These are phyloP conservation scores for Chenopodium berlandieri DNA, from an alignment of 148 eudicot species.

Conservation along the genomic window DNA sequence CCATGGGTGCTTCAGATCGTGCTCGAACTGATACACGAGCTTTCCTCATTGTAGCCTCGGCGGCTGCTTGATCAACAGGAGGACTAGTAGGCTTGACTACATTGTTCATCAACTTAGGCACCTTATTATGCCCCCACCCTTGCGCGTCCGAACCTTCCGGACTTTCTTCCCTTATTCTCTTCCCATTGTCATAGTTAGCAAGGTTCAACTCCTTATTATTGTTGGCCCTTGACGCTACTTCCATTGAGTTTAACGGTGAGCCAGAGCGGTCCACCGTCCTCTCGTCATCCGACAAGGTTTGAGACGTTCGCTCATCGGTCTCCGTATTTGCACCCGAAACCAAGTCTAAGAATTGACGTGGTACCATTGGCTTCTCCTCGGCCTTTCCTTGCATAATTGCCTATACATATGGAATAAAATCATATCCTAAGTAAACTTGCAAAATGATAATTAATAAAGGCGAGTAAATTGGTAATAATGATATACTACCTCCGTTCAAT, in stretches of 20 bases:
- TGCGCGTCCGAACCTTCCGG: constrained; percentile 41
- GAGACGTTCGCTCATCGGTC: constrained; percentile 37
- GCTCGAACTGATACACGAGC: constrained; percentile 75
- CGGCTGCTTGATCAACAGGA: constrained; percentile 36
- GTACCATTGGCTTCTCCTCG: constrained; percentile 38
- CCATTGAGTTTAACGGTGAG: constrained; percentile 31
- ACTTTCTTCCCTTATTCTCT: constrained; percentile 46
- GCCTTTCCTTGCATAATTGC: constrained; percentile 30
- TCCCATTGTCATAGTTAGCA: constrained; percentile 35
- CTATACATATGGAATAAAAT: not conserved
- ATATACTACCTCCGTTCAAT: too few species aligned
- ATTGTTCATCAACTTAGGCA: constrained; percentile 36
- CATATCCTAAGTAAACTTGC: not conserved
- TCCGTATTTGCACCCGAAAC: constrained; percentile 26
- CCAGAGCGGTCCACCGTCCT: constrained; percentile 45
- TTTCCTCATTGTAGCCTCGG: constrained; percentile 85
- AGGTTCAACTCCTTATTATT: constrained; percentile 18
- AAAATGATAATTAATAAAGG: not conserved
- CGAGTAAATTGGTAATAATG: too few species aligned
- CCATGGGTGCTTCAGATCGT: constrained; percentile 78
- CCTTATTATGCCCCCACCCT: constrained; percentile 61
- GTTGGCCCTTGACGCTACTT: constrained; percentile 27
- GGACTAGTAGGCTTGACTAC: constrained; percentile 19
- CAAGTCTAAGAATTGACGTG: constrained; percentile 65
- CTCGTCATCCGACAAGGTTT: constrained; percentile 65